Base-by-base conservation (phyloP, 2,329 filamentous ascomycete genomes). In the Claviceps quebecensis region DNA sequence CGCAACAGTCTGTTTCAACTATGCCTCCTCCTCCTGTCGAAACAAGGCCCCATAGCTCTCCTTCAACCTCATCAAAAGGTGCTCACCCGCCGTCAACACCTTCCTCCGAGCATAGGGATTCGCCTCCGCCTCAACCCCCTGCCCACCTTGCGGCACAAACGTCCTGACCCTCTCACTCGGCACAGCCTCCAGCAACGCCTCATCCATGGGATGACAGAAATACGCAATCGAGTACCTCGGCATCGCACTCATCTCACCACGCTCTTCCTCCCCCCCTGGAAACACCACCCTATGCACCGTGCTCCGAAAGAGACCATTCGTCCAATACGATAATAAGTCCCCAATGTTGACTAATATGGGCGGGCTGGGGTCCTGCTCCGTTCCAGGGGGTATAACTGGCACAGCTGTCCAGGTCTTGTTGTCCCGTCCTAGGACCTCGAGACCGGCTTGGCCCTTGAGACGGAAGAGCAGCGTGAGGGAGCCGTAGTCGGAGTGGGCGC, bases 221-320 rank as follows among this genome's bases (percentile, higher is more conserved):
- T 78, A 85, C 6, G 77, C 82, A 56, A 86, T 81, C 9, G 78
- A 81, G 60, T 84, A 85, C 47, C 82, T 68, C 54, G 78, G 71
- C 26, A 74, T 75, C 0, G 62, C 59, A 36, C 68, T 73, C 4
- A 65, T 68, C 62, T 78, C 77, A n/a, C 71, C 74, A 2, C 63
- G 55, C 1, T 69, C 62, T 8, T 34, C 52, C 14, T 47, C 52
- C 5, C 14, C 14, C n/a, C 53, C 53, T 14, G 73, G 69, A 57
- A 95, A 93, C 0, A 91, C 81, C 34, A 97, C 93, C 11, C 91
- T 75, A 63, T 97, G 93, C 5, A 96, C 80, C 0, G 91, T 96
- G 58, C 84, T 89, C 59, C 88, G 85, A 56, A 97, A 75, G 46
- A 96, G 68, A 0, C 90, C 89, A 56, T 86, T 84, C 1, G 93